Conservation (phyloP, 331 rosid genomes). For the Phaseolus coccineus region DNA sequence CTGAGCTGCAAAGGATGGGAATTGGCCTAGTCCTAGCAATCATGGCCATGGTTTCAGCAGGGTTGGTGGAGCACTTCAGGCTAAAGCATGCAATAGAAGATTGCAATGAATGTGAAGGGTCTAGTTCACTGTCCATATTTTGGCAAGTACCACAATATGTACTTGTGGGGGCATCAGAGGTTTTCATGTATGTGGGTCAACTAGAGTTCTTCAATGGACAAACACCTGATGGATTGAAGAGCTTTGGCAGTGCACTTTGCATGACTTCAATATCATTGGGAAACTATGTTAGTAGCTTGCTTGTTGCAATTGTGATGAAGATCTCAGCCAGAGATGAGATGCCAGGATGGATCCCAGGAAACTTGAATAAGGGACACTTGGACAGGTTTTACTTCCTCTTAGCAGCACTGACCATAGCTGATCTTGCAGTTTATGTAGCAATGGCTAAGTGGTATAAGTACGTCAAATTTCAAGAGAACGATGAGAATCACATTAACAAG, state of each 20-base stretch:
- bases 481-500: constrained; percentile 27
- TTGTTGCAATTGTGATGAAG: constrained; percentile 81
- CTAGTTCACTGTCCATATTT: constrained; percentile 69
- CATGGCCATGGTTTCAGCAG: constrained; percentile 75
- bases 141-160: constrained; percentile 86
- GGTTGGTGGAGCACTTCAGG: constrained; percentile 66
- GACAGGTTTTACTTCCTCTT: constrained; percentile 76
- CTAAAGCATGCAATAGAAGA: constrained; percentile 45
- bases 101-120: constrained; percentile 46
- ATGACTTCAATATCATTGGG: constrained; percentile 90
- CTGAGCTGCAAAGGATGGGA: constrained; percentile 85
- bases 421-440: constrained; percentile 55
- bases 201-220: constrained; percentile 82
- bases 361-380: constrained; percentile 76
- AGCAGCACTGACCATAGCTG: constrained; percentile 69
- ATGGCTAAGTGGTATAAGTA: constrained; percentile 81
- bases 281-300: constrained; percentile 74
- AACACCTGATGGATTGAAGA: constrained; percentile 82
- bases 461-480: constrained; percentile 63
- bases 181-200: constrained; percentile 90
- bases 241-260: constrained; percentile 90
- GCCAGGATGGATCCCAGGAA: constrained; percentile 85
- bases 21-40: constrained; percentile 78
- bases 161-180: constrained; percentile 80
- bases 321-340: constrained; percentile 55